Base-by-base conservation (phyloP, 2,329 filamentous ascomycete genomes). In the Pestalotiopsis sp. region DNA sequence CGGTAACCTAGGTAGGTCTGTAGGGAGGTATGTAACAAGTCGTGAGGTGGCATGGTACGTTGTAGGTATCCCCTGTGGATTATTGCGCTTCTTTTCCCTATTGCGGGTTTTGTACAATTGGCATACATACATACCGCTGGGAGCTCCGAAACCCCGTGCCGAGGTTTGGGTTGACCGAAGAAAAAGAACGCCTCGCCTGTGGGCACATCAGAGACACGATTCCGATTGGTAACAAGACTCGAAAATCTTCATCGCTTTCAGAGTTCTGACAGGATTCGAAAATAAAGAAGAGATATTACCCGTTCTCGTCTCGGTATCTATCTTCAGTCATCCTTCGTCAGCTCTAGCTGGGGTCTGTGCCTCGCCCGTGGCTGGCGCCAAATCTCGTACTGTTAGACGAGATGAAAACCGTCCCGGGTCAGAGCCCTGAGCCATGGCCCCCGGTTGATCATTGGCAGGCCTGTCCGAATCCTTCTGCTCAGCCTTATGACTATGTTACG, bases 201-300 rank as follows among this genome's bases (percentile, higher is more conserved):
- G 45, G 45, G 2, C 17, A 7, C 17, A n/a, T 20, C 31, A 36
- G 7, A 36, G 31, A 36, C 31, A 36, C 31, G 31, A 36, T 36
- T 36, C 31, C 31, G 31, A 36, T 36, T 36, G 31, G 31, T 36
- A 39, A 14, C 9, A 62, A 59, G 4, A 59, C 25, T 59, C 20
- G 14, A 27, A 59, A 5, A 14, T 14, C 23, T 52, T 52, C 9
- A 23, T 20, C 57, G 36, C 57, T 39, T 14, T 62, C 27, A 62
- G 36, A 23, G 36, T 62, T 62, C 59, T 64, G 61, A 45, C 38
- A 49, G 61, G 39, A 64, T 64, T 64, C 61, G 5, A 59, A 59
- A 59, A 59, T n/a, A 11, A 9, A 52, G 20, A 52, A 52, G 17
- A 52, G 45, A 20, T 20, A n/a, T 20, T 52, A 23, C 45, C 45